A percentile compares a stretch with the other conserved stretches of the same genome.
phyloP scores from a whole-genome alignment of 306 rosid species.

The Vigna angularis region DNA sequence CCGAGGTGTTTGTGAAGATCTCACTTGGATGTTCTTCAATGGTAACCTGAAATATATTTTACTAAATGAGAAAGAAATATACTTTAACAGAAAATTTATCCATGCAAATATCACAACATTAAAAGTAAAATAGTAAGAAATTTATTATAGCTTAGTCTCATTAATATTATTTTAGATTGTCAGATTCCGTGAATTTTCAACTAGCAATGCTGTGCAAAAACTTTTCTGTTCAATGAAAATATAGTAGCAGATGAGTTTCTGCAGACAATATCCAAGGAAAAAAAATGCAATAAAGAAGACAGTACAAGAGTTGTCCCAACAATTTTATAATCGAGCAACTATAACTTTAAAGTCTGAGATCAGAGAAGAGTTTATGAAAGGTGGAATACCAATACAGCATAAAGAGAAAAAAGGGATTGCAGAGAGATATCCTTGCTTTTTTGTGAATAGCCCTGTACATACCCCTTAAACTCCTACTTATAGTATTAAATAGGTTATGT shows the following conservation, averaged over 20 bases:
- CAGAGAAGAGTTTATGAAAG: background rate
- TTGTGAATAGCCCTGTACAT: background rate
- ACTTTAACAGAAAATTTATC: conserved; percentile 31
- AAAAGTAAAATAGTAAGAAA: background rate
- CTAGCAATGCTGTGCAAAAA: background rate
- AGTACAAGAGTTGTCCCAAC: background rate
- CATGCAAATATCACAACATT: background rate
- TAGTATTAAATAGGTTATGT: conserved; percentile 2
- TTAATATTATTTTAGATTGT: background rate
- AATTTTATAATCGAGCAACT: background rate
- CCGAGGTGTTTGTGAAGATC: conserved; percentile 56
- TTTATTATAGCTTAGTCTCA: background rate
- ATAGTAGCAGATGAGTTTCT: background rate
- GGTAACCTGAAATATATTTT: conserved; percentile 66
- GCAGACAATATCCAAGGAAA: conserved; percentile 1
- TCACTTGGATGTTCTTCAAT: conserved; percentile 69
- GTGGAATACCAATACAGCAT: background rate
- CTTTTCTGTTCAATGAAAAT: background rate
- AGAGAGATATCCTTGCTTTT: background rate
- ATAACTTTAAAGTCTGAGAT: background rate
- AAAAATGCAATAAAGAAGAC: background rate
- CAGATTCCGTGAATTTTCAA: conserved; percentile 1
- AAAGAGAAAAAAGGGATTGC: background rate
- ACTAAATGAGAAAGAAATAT: conserved; percentile 5
- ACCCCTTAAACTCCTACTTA: background rate